Percentiles rank a stretch among this genome's conserved stretches.
These are phyloP conservation scores for Clohesyomyces aquaticus DNA, from an alignment of 495 filamentous ascomycete genomes.

Conservation along the genomic window DNA sequence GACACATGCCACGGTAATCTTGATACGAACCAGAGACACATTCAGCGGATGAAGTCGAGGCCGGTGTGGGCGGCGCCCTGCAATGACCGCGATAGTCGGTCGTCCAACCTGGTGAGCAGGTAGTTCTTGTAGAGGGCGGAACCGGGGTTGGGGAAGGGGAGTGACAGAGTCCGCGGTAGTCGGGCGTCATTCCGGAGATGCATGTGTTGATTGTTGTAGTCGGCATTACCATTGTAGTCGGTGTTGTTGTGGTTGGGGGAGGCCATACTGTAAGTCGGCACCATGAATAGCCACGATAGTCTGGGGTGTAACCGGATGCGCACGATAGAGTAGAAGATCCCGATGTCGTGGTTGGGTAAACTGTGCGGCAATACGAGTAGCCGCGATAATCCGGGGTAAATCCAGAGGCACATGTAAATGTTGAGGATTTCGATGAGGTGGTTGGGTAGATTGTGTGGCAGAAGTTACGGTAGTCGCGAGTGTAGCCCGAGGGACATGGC, in stretches of 20 bases:
- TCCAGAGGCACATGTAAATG: constrained; percentile 8
- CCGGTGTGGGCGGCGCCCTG: not conserved
- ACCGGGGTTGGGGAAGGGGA: not conserved
- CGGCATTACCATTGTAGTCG: no score
- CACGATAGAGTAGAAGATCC: not conserved
- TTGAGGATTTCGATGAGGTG: constrained; percentile 3
- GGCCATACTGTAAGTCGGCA: no score
- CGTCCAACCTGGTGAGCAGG: not conserved
- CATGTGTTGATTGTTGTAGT: not conserved
- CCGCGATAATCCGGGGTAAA: constrained; percentile 1
- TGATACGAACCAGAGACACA: not conserved
- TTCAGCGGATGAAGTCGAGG: not conserved
- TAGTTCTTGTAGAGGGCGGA: not conserved
- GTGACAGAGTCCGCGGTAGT: not conserved
- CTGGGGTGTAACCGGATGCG: not conserved
- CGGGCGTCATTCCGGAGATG: not conserved
- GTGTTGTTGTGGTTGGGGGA: no score
- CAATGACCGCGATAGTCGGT: not conserved
- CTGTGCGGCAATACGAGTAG: constrained; percentile 12
- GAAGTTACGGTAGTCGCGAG: constrained; percentile 3
- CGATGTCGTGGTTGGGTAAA: not conserved
- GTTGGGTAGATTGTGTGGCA: not conserved
- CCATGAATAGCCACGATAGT: no score
- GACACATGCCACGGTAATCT: not conserved
- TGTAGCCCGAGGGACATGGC: constrained; percentile 6